Evolutionary conservation across 2,329 filamentous ascomycete genomes (phyloP).

Genomic region (Clarireedia paspali): DNA sequence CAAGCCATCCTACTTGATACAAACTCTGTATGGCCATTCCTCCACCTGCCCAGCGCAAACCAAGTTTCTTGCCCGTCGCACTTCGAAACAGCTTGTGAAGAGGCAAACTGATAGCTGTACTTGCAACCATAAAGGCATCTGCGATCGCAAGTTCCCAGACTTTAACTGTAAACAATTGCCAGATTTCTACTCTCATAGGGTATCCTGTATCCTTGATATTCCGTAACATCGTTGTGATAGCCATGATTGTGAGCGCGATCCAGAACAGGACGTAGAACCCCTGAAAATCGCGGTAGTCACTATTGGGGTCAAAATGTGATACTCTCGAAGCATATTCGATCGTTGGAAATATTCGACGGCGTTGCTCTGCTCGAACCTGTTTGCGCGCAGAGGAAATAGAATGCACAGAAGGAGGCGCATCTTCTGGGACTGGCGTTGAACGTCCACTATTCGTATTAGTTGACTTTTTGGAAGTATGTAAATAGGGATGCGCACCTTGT

Average conservation of each 20-base stretch:
- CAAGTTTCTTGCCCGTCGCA: conserved; percentile 39
- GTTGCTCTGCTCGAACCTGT: conserved; percentile 72
- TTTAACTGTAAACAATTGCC: conserved; percentile 81
- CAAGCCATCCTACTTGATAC: conserved; percentile 72
- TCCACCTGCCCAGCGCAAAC: conserved; percentile 63
- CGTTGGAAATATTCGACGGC: conserved; percentile 81
- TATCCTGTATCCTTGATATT: conserved; percentile 92
- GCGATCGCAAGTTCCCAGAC: conserved; percentile 78
- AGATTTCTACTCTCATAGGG: conserved; percentile 78
- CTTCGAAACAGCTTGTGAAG: conserved; percentile 61
- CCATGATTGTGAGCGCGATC: conserved; percentile 96
- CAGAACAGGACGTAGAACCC: conserved; percentile 98
- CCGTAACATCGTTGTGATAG: conserved; percentile 84
- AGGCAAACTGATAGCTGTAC: conserved; percentile 63
- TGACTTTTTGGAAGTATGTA: background rate
- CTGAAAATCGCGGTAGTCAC: conserved; percentile 88
- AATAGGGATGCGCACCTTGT: background rate
- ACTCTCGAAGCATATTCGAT: conserved; percentile 86
- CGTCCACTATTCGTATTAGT: conserved; percentile 50
- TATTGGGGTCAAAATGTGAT: conserved; percentile 89
- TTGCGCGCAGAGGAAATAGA: conserved; percentile 80
- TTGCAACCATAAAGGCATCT: conserved; percentile 78
- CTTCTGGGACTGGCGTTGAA: conserved; percentile 75
- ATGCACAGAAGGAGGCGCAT: conserved; percentile 88
- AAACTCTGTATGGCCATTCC: conserved; percentile 80